phyloP scores from a whole-genome alignment of 345 rosid genomes.

The Lagerstroemia speciosa region DNA sequence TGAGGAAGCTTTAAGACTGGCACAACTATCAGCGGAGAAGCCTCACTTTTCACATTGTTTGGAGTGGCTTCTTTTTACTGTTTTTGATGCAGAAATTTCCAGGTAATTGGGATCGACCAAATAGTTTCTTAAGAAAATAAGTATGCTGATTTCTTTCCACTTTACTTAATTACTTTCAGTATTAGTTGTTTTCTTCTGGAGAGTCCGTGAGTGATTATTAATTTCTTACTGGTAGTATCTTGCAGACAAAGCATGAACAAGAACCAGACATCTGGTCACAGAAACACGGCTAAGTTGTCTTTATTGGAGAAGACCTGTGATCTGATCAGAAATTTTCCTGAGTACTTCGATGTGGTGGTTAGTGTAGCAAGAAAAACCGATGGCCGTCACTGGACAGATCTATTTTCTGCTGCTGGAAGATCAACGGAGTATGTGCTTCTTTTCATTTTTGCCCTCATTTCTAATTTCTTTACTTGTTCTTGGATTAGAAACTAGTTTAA shows the following conservation, averaged over 20 bases:
- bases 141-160: neutral
- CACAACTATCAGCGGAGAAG: slow-evolving; percentile 86
- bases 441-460: slow-evolving; percentile 2
- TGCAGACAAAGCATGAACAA: slow-evolving; percentile 61
- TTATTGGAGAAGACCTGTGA: slow-evolving; percentile 88
- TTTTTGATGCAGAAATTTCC: slow-evolving; percentile 92
- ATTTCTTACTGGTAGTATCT: slow-evolving; percentile 5
- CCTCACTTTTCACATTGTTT: slow-evolving; percentile 95
- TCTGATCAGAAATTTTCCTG: slow-evolving; percentile 74
- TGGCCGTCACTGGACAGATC: slow-evolving; percentile 97
- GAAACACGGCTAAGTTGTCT: slow-evolving; percentile 30
- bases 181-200: neutral
- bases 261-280: slow-evolving; percentile 43
- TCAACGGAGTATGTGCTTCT: slow-evolving; percentile 70
- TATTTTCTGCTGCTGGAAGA: slow-evolving; percentile 93
- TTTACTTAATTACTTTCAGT: neutral
- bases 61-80: slow-evolving; percentile 99
- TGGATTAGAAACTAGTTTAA: neutral
- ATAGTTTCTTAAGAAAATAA: neutral
- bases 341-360: slow-evolving; percentile 90
- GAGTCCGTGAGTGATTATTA: neutral
- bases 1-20: slow-evolving; percentile 84
- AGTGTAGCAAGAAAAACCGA: slow-evolving; percentile 99
- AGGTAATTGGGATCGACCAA: slow-evolving; percentile 35
- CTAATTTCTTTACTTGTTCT: neutral